Evolutionary conservation across 2,329 filamentous ascomycete species (phyloP), one percentile per base, ranked within the genome.

Genomic region (Colletotrichum camelliae): DNA sequence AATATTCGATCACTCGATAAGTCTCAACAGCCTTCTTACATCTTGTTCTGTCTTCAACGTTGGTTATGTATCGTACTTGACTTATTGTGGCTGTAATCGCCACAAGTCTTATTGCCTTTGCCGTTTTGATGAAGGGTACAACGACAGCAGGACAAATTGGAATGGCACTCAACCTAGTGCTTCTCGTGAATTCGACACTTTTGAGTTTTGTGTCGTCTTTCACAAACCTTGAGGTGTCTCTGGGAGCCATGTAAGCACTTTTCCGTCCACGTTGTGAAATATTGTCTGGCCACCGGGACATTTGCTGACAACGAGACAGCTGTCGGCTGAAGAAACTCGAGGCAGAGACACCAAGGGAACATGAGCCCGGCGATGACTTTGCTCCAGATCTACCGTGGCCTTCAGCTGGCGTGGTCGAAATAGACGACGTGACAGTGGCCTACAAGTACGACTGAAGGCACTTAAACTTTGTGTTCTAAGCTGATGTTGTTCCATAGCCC

Each of bases 1-100:
- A 91, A 90, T 71, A 81, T 87, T 18, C 77, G 78, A 5, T 84
- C 90, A 0, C 82, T 93, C 2, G 89, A 92, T 74, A 81, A 82
- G 7, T 91, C 90, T 0, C 91, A 93, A 77, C 82, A 84, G 27
- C 90, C 91, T 0, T 90, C 88, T 66, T 93, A 93, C 78, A 84
- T 92, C 0, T 84, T 92, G 7, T 89, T 86, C 72, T 87, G 88
- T 52, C 86, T 91, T 5, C 91, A 93, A 79, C 85, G 89, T 43
- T 93, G 91, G 91, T 82, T 91, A 0, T 86, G 83, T 0, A 81
- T 92, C 1, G 87, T 89, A 0, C 80, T 91, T 1, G 88, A 90
- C 72, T 91, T 33, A 83, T 88, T 5, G 86, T 89, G 1, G 86
- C 88, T 1, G 85, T 79, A 2, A 82, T 91, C 37, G 88, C 88